Base-by-base conservation (phyloP, 371 early-diverging fungal genomes). In the Lichtheimia ornata region DNA sequence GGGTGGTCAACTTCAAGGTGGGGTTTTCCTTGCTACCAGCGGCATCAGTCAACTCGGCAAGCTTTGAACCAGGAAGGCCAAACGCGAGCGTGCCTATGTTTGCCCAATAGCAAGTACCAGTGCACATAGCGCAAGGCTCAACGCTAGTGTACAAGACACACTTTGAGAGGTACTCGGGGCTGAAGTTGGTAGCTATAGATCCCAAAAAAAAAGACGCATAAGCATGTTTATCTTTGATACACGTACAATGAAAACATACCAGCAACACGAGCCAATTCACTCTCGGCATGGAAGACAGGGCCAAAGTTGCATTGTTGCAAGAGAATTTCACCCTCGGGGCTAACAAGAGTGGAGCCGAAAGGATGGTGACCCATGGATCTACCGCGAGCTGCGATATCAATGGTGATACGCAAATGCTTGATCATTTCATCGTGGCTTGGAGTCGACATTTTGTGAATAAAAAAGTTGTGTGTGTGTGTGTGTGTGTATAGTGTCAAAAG, bases 81-180 rank as follows among this genome's bases (percentile, higher is more conserved):
- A 61, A 70, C 0, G 70, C 66, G n/a, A 67, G 53, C 2, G 59
- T 58, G 15, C 74, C 74, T 43, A 73, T 71, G 18, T 50, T 60
- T 20, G 71, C 64, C 71, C 71, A 74, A 42, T 68, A 69, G 42
- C 63, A 63, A n/a, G 56, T 63, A 2, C 66, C 71, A 7, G 71
- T 53, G 18, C 71, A 71, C 69, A 71, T 74, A 41, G 62, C 66
- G 35, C 74, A 74, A 18, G 74, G 68, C 24, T 74, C 74, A 42
- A 73, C 71, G 18, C 61, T 69, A 4, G 74, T 73, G 51, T 70
- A 73, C 9, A 73, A 35, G 4, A 67, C 66, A 41, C 74, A 73
- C 0, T 44, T 25, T 24, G 49, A 27, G 24, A 70, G 54, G 47
- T 64, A 67, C 6, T 66, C 67, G 9, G 63, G 65, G 14, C 67